phyloP scores from a whole-genome alignment of 2,329 filamentous ascomycete species.

The Coleophoma eucalyptorum region DNA sequence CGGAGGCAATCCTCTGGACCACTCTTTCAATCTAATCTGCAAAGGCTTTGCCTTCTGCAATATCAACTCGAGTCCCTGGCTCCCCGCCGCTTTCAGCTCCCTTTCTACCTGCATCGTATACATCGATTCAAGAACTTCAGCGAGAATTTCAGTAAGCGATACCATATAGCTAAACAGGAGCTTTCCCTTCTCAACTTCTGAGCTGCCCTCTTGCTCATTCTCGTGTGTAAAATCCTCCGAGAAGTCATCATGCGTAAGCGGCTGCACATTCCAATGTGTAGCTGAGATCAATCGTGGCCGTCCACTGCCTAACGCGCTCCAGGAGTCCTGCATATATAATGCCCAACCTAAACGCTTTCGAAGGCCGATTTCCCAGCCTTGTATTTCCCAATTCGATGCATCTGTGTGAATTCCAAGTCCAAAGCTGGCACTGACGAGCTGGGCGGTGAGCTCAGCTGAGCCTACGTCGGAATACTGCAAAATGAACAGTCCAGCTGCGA shows the following conservation, averaged over 20 bases:
- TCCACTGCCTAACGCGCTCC: constrained; percentile 54
- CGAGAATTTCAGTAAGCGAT: constrained; percentile 45
- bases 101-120: constrained; percentile 32
- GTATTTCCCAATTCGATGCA: constrained; percentile 58
- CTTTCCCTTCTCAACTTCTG: constrained; percentile 39
- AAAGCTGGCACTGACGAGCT: constrained; percentile 48
- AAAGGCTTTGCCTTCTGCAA: constrained; percentile 44
- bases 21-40: constrained; percentile 41
- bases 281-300: constrained; percentile 49
- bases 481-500: constrained; percentile 50
- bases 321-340: constrained; percentile 63
- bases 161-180: constrained; percentile 47
- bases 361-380: constrained; percentile 58
- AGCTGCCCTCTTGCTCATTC: constrained; percentile 29
- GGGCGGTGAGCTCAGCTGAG: constrained; percentile 33
- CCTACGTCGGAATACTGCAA: constrained; percentile 35
- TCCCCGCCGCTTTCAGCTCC: constrained; percentile 14
- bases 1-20: constrained; percentile 40
- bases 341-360: constrained; percentile 61
- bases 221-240: constrained; percentile 23
- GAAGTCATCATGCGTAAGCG: constrained; percentile 40
- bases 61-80: constrained; percentile 25
- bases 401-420: constrained; percentile 58
- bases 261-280: constrained; percentile 50
- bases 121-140: constrained; percentile 44